Evolutionary conservation across 148 eudicot genomes (phyloP).

Genomic region (Rheum nobile): DNA sequence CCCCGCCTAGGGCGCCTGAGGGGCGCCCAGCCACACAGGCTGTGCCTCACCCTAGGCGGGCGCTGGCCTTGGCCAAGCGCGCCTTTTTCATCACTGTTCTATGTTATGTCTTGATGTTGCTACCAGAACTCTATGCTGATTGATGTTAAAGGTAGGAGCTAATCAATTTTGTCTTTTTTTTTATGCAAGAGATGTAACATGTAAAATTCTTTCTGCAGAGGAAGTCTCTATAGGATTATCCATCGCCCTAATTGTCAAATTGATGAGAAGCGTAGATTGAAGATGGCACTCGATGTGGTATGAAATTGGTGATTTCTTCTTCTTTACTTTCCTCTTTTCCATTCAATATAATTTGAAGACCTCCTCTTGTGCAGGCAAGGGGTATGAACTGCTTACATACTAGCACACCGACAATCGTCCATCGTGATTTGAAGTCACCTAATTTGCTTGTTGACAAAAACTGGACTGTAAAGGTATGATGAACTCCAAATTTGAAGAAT

Average conservation of each 20-base stretch:
- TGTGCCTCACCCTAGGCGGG: too few relatives aligned
- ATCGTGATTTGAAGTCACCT: slow-evolving; percentile 97
- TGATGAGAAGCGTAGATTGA: slow-evolving; percentile 87
- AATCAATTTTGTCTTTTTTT: not conserved
- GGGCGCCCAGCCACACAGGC: too few relatives aligned
- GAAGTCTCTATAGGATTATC: slow-evolving; percentile 93
- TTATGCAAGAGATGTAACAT: not conserved
- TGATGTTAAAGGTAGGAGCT: not conserved
- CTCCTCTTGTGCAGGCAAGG: slow-evolving; percentile 55
- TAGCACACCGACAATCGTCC: slow-evolving; percentile 92
- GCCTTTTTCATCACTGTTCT: too few relatives aligned
- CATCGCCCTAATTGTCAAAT: slow-evolving; percentile 94
- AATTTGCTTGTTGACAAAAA: slow-evolving; percentile 93
- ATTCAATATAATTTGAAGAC: not conserved
- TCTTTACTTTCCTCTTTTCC: slow-evolving; percentile 3
- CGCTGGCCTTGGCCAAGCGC: too few relatives aligned
- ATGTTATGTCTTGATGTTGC: not conserved
- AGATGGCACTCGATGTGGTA: slow-evolving; percentile 99
- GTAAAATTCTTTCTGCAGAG: slow-evolving; percentile 27
- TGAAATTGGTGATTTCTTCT: slow-evolving; percentile 6
- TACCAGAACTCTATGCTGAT: not conserved
- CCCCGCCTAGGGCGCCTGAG: too few relatives aligned
- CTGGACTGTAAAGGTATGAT: slow-evolving; percentile 91
- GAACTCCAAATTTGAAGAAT: not conserved
- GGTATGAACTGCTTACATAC: slow-evolving; percentile 99